Percentiles rank a stretch among this genome's conserved stretches.
Evolutionary conservation across 2,329 filamentous ascomycete genomes (phyloP).

Genomic region (Pleomassaria siparia): DNA sequence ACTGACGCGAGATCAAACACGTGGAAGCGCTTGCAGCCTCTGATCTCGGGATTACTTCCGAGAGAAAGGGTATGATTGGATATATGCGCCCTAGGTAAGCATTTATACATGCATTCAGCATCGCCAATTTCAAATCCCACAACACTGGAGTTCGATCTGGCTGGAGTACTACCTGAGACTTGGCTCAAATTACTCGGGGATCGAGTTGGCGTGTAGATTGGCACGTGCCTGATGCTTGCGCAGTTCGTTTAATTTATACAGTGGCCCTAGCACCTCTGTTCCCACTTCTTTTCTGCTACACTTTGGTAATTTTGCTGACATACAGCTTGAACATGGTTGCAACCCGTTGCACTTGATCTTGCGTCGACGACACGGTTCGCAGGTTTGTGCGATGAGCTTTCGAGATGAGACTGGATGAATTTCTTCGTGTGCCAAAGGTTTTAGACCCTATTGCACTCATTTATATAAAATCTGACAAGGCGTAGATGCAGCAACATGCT

Average conservation of each 20-base stretch:
- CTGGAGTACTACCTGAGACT: neutral
- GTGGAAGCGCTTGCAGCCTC: conserved; percentile 21
- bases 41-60: conserved; percentile 17
- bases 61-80: conserved; percentile 47
- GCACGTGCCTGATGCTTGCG: conserved; percentile 60
- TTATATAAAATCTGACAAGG: too few relatives aligned
- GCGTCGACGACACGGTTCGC: conserved; percentile 72
- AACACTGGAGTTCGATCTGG: neutral
- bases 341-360: conserved; percentile 74
- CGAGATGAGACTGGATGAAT: neutral
- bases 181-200: neutral
- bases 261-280: conserved; percentile 74
- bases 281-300: conserved; percentile 74
- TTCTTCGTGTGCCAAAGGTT: too few relatives aligned
- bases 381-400: conserved; percentile 53
- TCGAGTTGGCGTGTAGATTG: neutral
- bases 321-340: conserved; percentile 64
- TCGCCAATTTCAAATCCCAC: conserved; percentile 48
- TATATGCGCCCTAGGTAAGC: conserved; percentile 72
- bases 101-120: conserved; percentile 65
- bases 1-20: conserved; percentile 28
- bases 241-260: conserved; percentile 72
- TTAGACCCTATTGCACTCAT: too few relatives aligned
- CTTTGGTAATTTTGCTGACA: conserved; percentile 69
- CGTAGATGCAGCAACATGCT: too few relatives aligned